Evolutionary conservation across 1,284 basidiomycete genomes (phyloP), one percentile per base, ranked within the genome.

Genomic region (Porphyrellus sp.): DNA sequence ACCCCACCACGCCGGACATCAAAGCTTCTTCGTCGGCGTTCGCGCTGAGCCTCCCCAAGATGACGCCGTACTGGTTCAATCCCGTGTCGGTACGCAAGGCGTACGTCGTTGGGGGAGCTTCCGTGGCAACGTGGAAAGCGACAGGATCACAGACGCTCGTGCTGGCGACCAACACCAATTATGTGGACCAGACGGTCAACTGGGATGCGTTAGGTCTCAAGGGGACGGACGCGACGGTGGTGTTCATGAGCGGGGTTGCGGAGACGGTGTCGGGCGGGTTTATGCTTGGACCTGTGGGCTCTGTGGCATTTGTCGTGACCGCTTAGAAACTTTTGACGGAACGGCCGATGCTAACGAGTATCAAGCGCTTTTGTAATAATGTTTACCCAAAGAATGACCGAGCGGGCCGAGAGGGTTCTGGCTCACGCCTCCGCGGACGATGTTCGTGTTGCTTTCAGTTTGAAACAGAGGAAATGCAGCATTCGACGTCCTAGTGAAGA

Each of bases 1-100:
- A 86, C 57, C 86, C 86, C 0, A 85, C 82, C 0, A 67, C 81
- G 0, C 56, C 71, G 3, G 80, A 82, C 51, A 85, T 89, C 71
- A 82, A 82, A 62, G 60, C 72, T 1, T 75, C 78, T 6, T 76
- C 82, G 0, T 83, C 83, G 0, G 54, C 63, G 3, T 75, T 89
- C 25, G 83, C 84, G 2, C 63, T 63, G 33, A 69, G 73, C 15
- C 59, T 79, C 5, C 65, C 73, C 2, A 54, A 60, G 4, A 70
- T 80, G 45, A 71, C 71, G 5, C 63, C 67, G 0, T 77, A 73
- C 65, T 59, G 80, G 49, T 68, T 77, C 20, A 52, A 61, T 35
- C 67, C 72, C 3, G 16, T 40, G 2, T 70, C 71, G 0, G 45
- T 54, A 30, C 64, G 70, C 49, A 57, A 49, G 11, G 60, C 69